Evolutionary conservation across 208 protist species (phyloP).

Genomic region (Trichomonas vaginalis): DNA sequence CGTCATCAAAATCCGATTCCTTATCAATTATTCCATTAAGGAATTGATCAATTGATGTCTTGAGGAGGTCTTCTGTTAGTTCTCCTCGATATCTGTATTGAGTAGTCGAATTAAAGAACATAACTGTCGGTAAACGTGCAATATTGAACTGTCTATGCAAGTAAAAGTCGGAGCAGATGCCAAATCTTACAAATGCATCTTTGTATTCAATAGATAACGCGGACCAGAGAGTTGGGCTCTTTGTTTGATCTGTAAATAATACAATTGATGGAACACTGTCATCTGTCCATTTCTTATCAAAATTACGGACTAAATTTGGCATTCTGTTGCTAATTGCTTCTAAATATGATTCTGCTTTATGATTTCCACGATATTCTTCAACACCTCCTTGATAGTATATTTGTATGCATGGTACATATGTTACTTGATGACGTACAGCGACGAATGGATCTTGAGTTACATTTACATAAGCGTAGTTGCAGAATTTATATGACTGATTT

Average conservation of each 20-base stretch:
- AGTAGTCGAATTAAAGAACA: background rate
- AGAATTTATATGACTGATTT: background rate
- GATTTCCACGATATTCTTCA: background rate
- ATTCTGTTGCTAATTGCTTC: background rate
- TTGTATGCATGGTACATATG: background rate
- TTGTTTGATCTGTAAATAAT: conserved; percentile 8
- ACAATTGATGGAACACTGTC: background rate
- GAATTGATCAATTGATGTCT: background rate
- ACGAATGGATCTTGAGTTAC: background rate
- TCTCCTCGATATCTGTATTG: background rate
- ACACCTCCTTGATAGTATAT: background rate
- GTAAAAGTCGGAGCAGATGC: background rate
- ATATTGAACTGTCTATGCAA: background rate
- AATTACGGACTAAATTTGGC: background rate
- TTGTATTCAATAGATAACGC: background rate
- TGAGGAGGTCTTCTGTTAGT: background rate
- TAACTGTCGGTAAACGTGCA: background rate
- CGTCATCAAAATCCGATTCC: background rate
- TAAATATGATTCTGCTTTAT: background rate
- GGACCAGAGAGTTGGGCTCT: background rate
- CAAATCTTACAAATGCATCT: background rate
- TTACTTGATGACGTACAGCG: background rate
- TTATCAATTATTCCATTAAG: background rate
- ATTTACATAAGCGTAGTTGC: background rate
- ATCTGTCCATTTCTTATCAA: background rate